Evolutionary conservation across 768 basidiomycete genomes (phyloP), one percentile per base, ranked within the genome.

Genomic region (Imleria badia): DNA sequence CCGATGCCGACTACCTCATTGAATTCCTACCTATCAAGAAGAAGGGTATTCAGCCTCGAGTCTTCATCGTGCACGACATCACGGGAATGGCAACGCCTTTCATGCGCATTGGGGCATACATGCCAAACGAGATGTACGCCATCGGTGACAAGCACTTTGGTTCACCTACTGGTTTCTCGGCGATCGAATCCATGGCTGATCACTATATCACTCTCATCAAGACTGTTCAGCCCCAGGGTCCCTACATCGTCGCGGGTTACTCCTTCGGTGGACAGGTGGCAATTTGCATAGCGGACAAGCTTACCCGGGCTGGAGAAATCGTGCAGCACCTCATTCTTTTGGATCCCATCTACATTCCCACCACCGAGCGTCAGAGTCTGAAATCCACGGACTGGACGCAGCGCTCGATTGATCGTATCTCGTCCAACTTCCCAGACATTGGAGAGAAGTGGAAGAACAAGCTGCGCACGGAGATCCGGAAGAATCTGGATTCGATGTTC

Each of bases 41-140:
- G 66, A 69, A 69, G 60, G 67, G 67, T 17, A 55, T 59, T 13
- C 60, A 34, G 1, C 67, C 67, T 31, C 66, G 64, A 15, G 3
- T 69, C 47, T 69, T 67, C 45, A 51, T 69, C 46, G 64, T 69
- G n/a, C 67, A 69, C 57, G 67, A 69, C 40, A 62, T 69, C 56
- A 69, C 67, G 4, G 67, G 67, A 35, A 69, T 69, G 66, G 68
- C 64, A 9, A 69, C 67, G 3, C 67, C 67, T 4, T 70, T 66
- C 55, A 69, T 69, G 68, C 64, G 67, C 13, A 67, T 69, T 23
- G 68, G 67, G 7, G 64, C 68, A 20, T 69, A 60, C 54, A 69
- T 69, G 67, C 66, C 67, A 1, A 67, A 56, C 42, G 67, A 69
- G 62, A 66, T 70, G 62, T 69, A 69, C 31, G 68, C 68, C n/a